Conservation (phyloP, 2,329 filamentous ascomycete species). For the Trichoderma sp. region DNA sequence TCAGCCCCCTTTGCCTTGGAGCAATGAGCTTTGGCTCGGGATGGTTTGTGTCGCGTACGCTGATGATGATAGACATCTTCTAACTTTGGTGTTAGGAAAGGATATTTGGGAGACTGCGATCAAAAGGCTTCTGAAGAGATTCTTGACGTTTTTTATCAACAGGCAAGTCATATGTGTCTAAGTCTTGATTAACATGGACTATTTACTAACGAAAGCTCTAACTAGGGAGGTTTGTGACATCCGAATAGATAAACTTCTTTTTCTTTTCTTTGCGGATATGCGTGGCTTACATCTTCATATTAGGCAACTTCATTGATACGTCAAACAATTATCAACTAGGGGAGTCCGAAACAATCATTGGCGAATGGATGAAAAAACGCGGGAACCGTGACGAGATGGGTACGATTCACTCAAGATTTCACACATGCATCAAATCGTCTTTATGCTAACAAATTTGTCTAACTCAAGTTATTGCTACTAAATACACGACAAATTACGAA, state of each 20-base stretch:
- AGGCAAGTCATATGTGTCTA: conserved; percentile 39
- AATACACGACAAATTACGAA: conserved; percentile 58
- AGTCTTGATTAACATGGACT: accelerated
- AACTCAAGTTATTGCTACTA: conserved; percentile 64
- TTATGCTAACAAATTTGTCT: background rate
- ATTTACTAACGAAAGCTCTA: background rate
- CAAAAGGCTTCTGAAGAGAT: conserved; percentile 63
- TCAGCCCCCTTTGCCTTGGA: conserved; percentile 66
- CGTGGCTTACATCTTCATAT: background rate
- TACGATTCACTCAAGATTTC: conserved; percentile 31
- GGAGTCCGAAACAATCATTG: conserved; percentile 66
- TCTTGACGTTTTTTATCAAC: conserved; percentile 64
- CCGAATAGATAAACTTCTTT: background rate
- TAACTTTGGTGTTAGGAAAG: conserved; percentile 41
- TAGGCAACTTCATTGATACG: conserved; percentile 74
- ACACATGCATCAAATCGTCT: background rate
- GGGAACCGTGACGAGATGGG: conserved; percentile 65
- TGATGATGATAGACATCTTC: background rate
- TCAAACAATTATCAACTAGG: conserved; percentile 66
- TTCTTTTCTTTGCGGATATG: background rate
- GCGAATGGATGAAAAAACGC: conserved; percentile 68
- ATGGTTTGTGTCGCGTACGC: background rate
- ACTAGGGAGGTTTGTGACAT: conserved; percentile 24
- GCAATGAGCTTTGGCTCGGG: conserved; percentile 63
- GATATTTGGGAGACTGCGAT: conserved; percentile 64